phyloP scores from a whole-genome alignment of 495 filamentous ascomycete species.

The Rostrohypoxylon terebratum region DNA sequence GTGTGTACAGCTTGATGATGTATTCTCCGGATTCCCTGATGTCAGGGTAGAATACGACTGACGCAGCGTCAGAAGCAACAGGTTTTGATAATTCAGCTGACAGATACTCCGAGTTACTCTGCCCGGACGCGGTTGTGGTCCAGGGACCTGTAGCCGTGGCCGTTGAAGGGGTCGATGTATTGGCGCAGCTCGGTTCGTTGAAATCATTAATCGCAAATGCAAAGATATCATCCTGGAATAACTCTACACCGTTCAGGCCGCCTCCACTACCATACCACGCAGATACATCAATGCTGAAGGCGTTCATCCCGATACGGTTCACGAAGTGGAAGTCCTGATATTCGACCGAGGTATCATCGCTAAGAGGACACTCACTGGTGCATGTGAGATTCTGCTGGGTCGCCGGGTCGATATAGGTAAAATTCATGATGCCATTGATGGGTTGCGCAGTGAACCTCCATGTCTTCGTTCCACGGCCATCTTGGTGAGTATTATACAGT shows the following conservation, averaged over 20 bases:
- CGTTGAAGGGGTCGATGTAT: slow-evolving; percentile 70
- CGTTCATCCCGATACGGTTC: slow-evolving; percentile 86
- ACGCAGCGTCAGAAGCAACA: slow-evolving; percentile 66
- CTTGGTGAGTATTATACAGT: slow-evolving; percentile 87
- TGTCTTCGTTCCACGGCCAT: slow-evolving; percentile 85
- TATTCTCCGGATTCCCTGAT: slow-evolving; percentile 93
- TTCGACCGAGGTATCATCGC: slow-evolving; percentile 67
- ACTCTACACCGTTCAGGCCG: slow-evolving; percentile 86
- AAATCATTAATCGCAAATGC: slow-evolving; percentile 85
- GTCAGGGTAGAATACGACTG: slow-evolving; percentile 84
- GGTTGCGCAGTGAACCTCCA: slow-evolving; percentile 87
- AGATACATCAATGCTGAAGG: slow-evolving; percentile 86
- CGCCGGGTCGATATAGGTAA: slow-evolving; percentile 84
- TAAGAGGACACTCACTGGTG: slow-evolving; percentile 82
- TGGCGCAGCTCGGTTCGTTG: slow-evolving; percentile 88
- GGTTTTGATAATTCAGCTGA: slow-evolving; percentile 69
- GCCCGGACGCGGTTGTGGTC: slow-evolving; percentile 68
- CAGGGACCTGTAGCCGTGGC: slow-evolving; percentile 80
- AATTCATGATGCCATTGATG: slow-evolving; percentile 93
- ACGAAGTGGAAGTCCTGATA: slow-evolving; percentile 94
- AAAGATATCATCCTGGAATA: slow-evolving; percentile 89
- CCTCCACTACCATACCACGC: slow-evolving; percentile 88
- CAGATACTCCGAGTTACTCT: slow-evolving; percentile 80
- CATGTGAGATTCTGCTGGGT: slow-evolving; percentile 74
- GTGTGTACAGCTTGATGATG: slow-evolving; percentile 86